A percentile compares a stretch with the other conserved stretches of the same genome.
These are phyloP conservation scores for Botrytis aclada DNA, from an alignment of 2,329 filamentous ascomycete species.

Conservation along the genomic window DNA sequence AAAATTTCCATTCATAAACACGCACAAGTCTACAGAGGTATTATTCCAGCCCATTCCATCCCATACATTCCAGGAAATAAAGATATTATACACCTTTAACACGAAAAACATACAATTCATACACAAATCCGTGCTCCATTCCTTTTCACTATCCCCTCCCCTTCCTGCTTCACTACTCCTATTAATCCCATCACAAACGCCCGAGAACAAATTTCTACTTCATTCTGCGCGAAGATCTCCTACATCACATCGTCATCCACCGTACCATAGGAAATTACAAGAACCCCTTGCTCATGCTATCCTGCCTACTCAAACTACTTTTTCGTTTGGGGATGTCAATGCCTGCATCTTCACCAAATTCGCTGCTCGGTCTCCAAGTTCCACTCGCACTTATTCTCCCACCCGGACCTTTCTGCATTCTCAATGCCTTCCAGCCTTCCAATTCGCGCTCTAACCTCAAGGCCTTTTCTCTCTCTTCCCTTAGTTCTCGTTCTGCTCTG, in stretches of 20 bases:
- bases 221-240: neutral
- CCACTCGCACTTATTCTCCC: constrained; percentile 29
- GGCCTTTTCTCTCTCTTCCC: constrained; percentile 81
- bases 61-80: neutral
- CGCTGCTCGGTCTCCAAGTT: constrained; percentile 29
- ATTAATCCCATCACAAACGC: neutral
- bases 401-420: constrained; percentile 54
- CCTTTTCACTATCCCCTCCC: neutral
- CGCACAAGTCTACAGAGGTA: constrained; percentile 1
- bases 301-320: constrained; percentile 59
- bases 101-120: constrained; percentile 8
- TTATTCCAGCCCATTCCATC: neutral
- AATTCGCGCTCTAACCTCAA: constrained; percentile 83
- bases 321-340: constrained; percentile 62
- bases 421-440: constrained; percentile 72
- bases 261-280: constrained; percentile 45
- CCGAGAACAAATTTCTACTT: neutral
- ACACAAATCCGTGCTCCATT: neutral
- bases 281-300: constrained; percentile 77
- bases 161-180: neutral
- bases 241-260: neutral
- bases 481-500: constrained; percentile 82
- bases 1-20: neutral
- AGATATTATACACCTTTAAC: constrained; percentile 1
- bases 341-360: constrained; percentile 38